Evolutionary conservation across 169 alveolate genomes (phyloP), one percentile per base, ranked within the genome.

Genomic region (Plasmodium vivax): DNA sequence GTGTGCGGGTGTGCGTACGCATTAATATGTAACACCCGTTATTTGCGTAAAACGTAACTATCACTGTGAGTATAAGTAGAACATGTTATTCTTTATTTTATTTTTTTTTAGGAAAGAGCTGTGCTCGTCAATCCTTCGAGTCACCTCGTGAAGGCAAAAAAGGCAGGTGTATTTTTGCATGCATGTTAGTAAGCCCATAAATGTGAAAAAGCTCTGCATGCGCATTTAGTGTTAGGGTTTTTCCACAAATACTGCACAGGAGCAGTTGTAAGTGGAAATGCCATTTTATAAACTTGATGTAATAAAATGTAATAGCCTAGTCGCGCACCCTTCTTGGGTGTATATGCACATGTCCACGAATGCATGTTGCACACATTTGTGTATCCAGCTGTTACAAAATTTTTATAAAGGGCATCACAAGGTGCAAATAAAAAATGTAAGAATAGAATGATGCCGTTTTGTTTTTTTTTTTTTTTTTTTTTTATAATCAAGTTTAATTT

Each of bases 51-150:
- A 73, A 10, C 12, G 30, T 16, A 34, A 32, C 14, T 23, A 38
- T 85, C n/a, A n/a, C 38, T 41, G 43, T 23, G 27, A 34, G 8
- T 51, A 75, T 32, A 12, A 38, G 32, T 47, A 56, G 34, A 38
- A 34, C 45, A 56, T n/a, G 32, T 34, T 75, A 34, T 75, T 75
- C 45, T 87, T 87, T 56, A 12, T 41, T 75, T 77, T 87, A 41
- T n/a, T 68, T 68, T 68, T 56, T 87, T 77, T 27, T 80, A 88
- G 94, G 90, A 88, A 88, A 38, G 94, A 88, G 83, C 72, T 88
- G 27, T 88, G 94, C 71, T 88, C 94, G 14, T 77, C 94, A 58
- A 88, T 88, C 12, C 88, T 88, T 80, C 88, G 94, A 43, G 36
- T 79, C 54, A 58, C 94, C 14, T 68, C 94, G 45, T 88, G 79